Conservation (phyloP, 306 rosid species). For the Fagus sylvatica region DNA sequence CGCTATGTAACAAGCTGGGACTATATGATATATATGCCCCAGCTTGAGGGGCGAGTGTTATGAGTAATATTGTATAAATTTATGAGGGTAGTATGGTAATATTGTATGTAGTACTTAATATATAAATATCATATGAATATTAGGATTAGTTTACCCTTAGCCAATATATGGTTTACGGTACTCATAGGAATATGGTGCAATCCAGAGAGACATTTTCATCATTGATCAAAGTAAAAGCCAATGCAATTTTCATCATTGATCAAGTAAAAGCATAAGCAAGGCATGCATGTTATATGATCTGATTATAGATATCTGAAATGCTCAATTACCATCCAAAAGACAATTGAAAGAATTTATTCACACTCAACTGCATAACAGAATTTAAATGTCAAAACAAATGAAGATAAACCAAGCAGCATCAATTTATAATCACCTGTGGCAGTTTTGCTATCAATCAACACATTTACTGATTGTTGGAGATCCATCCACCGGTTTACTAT, state of each 20-base stretch:
- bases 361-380: neutral
- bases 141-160: no score
- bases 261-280: neutral
- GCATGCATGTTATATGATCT: neutral
- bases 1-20: no score
- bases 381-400: neutral
- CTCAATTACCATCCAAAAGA: neutral
- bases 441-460: conserved; percentile 73
- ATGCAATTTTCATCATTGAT: neutral
- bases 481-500: conserved; percentile 66
- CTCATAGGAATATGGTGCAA: neutral
- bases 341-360: neutral
- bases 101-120: no score
- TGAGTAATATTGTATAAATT: no score
- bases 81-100: no score
- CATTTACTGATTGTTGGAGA: conserved; percentile 78
- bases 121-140: no score
- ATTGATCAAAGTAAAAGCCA: neutral
- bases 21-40: no score
- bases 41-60: no score
- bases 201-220: neutral
- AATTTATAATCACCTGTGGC: conserved; percentile 46
- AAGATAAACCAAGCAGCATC: conserved; percentile 14
- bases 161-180: no score
- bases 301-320: neutral